A percentile compares a stretch with the other conserved stretches of the same genome.
phyloP scores from a whole-genome alignment of 495 filamentous ascomycete species.

The Hypoxylon perforatum region DNA sequence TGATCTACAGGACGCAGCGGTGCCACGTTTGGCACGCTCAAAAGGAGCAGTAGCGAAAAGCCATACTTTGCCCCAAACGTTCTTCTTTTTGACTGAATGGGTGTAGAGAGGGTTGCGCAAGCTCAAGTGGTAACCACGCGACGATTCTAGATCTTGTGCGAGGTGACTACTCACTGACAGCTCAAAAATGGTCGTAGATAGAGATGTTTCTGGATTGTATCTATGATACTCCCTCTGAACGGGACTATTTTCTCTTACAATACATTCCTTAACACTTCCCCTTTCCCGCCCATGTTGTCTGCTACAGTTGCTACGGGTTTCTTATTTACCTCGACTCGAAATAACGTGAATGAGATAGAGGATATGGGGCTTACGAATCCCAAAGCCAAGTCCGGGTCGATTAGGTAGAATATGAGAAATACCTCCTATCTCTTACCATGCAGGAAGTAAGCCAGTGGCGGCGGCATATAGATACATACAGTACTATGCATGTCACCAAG shows the following conservation, averaged over 20 bases:
- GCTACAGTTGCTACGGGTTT: background rate
- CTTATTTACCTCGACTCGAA: background rate
- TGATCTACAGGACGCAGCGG: slow-evolving; percentile 43
- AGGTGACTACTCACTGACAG: slow-evolving; percentile 39
- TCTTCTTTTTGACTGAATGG: slow-evolving; percentile 20
- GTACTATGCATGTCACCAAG: slow-evolving; percentile 45
- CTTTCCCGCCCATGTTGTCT: background rate
- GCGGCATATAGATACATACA: slow-evolving; percentile 13
- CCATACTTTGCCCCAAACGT: slow-evolving; percentile 33
- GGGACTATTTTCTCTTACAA: background rate
- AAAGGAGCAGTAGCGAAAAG: slow-evolving; percentile 29
- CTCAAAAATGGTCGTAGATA: background rate
- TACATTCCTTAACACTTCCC: background rate
- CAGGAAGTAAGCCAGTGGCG: slow-evolving; percentile 22
- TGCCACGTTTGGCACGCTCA: slow-evolving; percentile 42
- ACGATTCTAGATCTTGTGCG: slow-evolving; percentile 42
- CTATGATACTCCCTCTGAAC: background rate
- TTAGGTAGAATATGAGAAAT: background rate
- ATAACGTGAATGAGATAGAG: background rate
- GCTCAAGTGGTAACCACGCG: slow-evolving; percentile 31
- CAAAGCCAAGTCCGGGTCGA: background rate
- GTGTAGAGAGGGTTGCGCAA: slow-evolving; percentile 34
- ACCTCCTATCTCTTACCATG: slow-evolving; percentile 13
- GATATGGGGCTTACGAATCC: background rate
- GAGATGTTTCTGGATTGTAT: background rate